Percentiles rank a stretch among this genome's conserved stretches.
Evolutionary conservation across 2,329 filamentous ascomycete species (phyloP).

Genomic region (Cladosporium oxysporum): DNA sequence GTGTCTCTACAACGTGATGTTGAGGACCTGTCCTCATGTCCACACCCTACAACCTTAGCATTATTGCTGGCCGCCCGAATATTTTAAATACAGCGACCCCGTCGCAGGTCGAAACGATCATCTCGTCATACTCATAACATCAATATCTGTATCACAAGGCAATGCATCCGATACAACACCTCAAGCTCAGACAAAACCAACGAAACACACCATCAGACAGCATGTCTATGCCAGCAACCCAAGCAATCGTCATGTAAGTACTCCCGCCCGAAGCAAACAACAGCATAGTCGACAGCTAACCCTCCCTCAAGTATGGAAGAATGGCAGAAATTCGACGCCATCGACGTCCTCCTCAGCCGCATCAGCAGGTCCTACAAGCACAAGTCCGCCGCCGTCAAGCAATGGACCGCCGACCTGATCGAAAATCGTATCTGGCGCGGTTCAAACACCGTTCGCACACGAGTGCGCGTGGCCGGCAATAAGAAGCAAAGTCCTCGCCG

Average conservation of each 20-base stretch:
- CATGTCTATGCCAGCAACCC: not conserved
- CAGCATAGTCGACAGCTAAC: too few relatives aligned
- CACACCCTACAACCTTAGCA: not conserved
- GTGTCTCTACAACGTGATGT: not conserved
- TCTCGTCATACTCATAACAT: not conserved
- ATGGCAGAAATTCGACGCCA: constrained; percentile 6
- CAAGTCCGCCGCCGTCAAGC: not conserved
- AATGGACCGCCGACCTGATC: not conserved
- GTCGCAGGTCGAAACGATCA: not conserved
- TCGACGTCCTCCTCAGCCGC: not conserved
- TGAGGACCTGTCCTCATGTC: constrained; percentile 3
- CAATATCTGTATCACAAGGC: not conserved
- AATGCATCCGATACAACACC: not conserved
- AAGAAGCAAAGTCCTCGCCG: too few relatives aligned
- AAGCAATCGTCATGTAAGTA: constrained; percentile 3
- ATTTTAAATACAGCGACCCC: not conserved
- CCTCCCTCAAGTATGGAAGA: not conserved
- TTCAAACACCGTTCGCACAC: not conserved
- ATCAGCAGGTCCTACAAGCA: not conserved
- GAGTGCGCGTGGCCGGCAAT: not conserved
- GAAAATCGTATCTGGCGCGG: not conserved
- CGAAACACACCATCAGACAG: not conserved
- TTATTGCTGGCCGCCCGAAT: not conserved
- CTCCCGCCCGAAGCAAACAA: not conserved
- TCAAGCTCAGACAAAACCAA: not conserved